These are phyloP conservation scores for Cercospora berteroae DNA, from an alignment of 2,329 filamentous ascomycete genomes.

Conservation along the genomic window DNA sequence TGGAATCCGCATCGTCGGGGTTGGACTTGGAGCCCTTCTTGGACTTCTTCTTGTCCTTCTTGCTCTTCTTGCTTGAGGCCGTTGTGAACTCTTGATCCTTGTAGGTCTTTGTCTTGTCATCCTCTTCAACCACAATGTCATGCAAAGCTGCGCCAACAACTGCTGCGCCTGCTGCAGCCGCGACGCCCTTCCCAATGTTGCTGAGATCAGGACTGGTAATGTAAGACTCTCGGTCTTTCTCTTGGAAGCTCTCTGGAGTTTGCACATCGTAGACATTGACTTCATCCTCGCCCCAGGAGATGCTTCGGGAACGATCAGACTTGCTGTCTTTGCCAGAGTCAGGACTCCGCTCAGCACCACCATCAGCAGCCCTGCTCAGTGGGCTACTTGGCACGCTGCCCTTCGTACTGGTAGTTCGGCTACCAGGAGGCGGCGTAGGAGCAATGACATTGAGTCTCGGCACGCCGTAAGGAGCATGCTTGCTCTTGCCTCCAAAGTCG, in stretches of 20 bases:
- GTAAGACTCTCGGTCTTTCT: conserved; percentile 29
- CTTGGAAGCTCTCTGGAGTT: conserved; percentile 43
- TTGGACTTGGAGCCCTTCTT: conserved; percentile 11
- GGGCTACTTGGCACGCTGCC: conserved; percentile 41
- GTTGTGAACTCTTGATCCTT: conserved; percentile 21
- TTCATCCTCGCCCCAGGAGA: conserved; percentile 50
- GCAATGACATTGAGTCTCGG: conserved; percentile 57
- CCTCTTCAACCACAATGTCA: conserved; percentile 43
- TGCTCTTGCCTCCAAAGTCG: conserved; percentile 20
- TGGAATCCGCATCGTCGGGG: conserved; percentile 7
- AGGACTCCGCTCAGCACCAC: conserved; percentile 17
- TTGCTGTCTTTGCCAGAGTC: conserved; percentile 17
- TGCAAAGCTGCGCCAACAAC: conserved; percentile 32
- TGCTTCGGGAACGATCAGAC: conserved; percentile 34
- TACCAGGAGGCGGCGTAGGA: conserved; percentile 56
- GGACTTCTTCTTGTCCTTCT: conserved; percentile 45
- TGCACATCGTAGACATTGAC: conserved; percentile 48
- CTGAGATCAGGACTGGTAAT: conserved; percentile 23
- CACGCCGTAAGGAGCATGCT: conserved; percentile 40
- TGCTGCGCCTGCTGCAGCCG: conserved; percentile 18
- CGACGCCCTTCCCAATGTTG: conserved; percentile 8
- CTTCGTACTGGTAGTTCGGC: conserved; percentile 10
- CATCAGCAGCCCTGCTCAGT: conserved; percentile 19
- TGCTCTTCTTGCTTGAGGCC: conserved; percentile 33
- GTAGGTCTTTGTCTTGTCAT: conserved; percentile 36